Evolutionary conservation across 257 asterid species (phyloP).

Genomic region (Solanum sitiens): DNA sequence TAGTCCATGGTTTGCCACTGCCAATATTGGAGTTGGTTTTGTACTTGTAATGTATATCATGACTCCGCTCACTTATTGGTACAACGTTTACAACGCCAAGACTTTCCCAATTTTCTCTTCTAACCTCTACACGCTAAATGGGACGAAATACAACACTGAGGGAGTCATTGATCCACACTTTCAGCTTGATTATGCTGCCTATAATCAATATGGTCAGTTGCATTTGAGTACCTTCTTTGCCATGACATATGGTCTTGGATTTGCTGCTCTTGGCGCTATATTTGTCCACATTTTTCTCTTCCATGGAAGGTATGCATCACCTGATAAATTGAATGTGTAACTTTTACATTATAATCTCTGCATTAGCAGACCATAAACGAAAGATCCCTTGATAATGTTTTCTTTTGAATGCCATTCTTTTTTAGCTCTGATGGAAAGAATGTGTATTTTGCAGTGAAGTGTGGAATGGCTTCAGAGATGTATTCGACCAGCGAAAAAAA

Average conservation of each 20-base stretch:
- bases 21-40: conserved; percentile 24
- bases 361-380: background rate
- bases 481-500: conserved; percentile 7
- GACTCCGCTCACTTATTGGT: conserved; percentile 33
- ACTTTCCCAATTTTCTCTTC: conserved; percentile 33
- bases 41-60: conserved; percentile 21
- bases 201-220: conserved; percentile 14
- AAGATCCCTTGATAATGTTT: background rate
- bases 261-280: conserved; percentile 33
- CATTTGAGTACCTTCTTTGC: conserved; percentile 35
- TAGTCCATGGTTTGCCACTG: conserved; percentile 51
- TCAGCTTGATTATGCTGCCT: conserved; percentile 29
- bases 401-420: background rate
- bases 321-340: background rate
- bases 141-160: conserved; percentile 9
- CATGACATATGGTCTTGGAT: conserved; percentile 37
- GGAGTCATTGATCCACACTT: conserved; percentile 19
- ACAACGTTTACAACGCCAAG: conserved; percentile 32
- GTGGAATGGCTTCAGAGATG: conserved; percentile 17
- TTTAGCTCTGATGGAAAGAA: background rate
- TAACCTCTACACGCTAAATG: conserved; percentile 11
- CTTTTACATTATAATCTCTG: background rate
- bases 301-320: conserved; percentile 27
- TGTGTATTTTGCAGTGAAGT: conserved; percentile 16
- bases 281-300: conserved; percentile 33